Base-by-base conservation (phyloP, 768 basidiomycete species). In the Psilocybe subaeruginosa region DNA sequence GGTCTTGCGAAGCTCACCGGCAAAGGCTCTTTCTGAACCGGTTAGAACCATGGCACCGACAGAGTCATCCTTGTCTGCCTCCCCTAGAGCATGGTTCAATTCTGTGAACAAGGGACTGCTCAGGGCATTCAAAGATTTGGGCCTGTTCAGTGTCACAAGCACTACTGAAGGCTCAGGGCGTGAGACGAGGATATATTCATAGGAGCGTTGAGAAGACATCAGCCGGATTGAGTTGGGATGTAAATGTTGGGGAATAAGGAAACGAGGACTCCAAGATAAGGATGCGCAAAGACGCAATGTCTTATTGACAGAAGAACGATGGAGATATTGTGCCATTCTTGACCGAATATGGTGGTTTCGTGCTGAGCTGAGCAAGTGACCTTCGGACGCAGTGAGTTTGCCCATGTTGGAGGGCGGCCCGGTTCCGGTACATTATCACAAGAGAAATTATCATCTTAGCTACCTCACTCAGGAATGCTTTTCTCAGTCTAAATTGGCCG, bases 11-110 rank as follows among this genome's bases (percentile, higher is more conserved):
- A 14, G 76, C 89, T 61, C 68, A 90, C 95, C 95, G 60, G 97
- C 97, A 72, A 99, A 99, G 3, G 94, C 96, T 74, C 82, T 90
- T 63, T 93, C 92, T 29, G 91, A 92, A 2, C 97, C 97, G 0
- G 97, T 99, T 56, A 99, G 73, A 12, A 99, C 95, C 69, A 98
- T 85, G 4, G 94, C 93, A 48, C 92, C 87, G 37, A 96, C 78
- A 5, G 77, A 74, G 33, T 83, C 80, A 70, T 98, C 95, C 14
- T 72, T 76, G 60, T 95, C 92, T 2, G 88, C 85, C 33, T 85
- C 83, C 41, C 76, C 80, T 49, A 97, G 73, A 4, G 94, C 94
- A 29, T 83, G 78, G 69, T 95, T 93, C 48, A 99, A 81, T 72
- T 95, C 93, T 12, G 75, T 75, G 73, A 98, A 91, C 60, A 98